Percentiles rank a stretch among this genome's conserved stretches.
Conservation (phyloP, 352 stramenopile genomes). For the Globisporangium irregulare region DNA sequence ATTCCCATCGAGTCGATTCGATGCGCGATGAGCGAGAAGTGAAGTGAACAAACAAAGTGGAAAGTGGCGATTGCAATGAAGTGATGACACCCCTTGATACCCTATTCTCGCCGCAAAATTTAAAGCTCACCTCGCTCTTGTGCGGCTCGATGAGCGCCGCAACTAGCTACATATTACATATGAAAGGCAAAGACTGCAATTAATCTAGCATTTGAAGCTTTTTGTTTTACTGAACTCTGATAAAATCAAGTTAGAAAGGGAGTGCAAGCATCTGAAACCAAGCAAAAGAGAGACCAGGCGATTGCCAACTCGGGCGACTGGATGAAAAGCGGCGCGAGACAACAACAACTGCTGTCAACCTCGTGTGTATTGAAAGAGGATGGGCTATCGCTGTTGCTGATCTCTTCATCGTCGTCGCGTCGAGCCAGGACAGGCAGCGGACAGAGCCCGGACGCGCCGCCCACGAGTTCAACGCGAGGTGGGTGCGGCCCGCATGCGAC, state of each 20-base stretch:
- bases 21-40: neutral
- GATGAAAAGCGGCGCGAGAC: neutral
- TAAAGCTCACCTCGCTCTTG: neutral
- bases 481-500: constrained; percentile 4
- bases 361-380: neutral
- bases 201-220: neutral
- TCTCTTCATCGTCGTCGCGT: constrained; percentile 1
- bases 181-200: neutral
- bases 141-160: neutral
- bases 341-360: neutral
- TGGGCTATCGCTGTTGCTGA: neutral
- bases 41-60: neutral
- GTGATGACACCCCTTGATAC: neutral
- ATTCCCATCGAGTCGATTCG: neutral
- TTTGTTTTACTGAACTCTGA: neutral
- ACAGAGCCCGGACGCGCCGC: neutral
- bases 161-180: neutral
- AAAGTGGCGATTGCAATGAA: neutral
- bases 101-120: neutral
- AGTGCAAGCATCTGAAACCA: neutral
- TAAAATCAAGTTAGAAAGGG: neutral
- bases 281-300: neutral
- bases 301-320: neutral
- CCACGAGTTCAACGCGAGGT: neutral
- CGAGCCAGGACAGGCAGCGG: neutral